A percentile compares a stretch with the other conserved stretches of the same genome.
These are phyloP conservation scores for Heritiera littoralis DNA, from an alignment of 345 rosid genomes.

Conservation along the genomic window DNA sequence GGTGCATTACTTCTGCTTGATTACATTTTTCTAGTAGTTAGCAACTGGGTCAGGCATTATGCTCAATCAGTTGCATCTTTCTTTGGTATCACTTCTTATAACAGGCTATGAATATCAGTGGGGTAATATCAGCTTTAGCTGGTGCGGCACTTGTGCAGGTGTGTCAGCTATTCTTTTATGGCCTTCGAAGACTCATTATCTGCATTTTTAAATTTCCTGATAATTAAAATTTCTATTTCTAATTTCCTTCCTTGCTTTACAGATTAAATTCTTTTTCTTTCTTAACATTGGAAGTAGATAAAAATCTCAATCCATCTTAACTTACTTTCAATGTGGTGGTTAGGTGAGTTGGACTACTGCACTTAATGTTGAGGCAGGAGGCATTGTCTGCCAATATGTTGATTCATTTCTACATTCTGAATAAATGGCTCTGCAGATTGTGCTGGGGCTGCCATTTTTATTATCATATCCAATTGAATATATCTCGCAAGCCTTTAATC, in stretches of 20 bases:
- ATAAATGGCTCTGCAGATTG: slow-evolving; percentile 70
- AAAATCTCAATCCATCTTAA: slow-evolving; percentile 21
- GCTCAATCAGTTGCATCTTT: slow-evolving; percentile 23
- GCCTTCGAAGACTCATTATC: slow-evolving; percentile 4
- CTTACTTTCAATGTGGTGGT: slow-evolving; percentile 28
- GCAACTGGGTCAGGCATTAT: slow-evolving; percentile 18
- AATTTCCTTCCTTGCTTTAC: slow-evolving; percentile 7
- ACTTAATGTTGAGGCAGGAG: slow-evolving; percentile 29
- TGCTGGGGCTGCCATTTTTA: slow-evolving; percentile 84
- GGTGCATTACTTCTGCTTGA: slow-evolving; percentile 42
- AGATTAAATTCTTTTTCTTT: slow-evolving; percentile 2
- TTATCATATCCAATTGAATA: slow-evolving; percentile 68
- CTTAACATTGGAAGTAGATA: slow-evolving; percentile 15
- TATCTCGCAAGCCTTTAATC: slow-evolving; percentile 84
- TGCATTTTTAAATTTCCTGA: not conserved
- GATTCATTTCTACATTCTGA: slow-evolving; percentile 35
- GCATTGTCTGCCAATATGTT: slow-evolving; percentile 29
- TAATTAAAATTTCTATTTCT: slow-evolving; percentile 2
- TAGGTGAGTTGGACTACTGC: slow-evolving; percentile 67
- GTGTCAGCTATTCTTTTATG: slow-evolving; percentile 27
- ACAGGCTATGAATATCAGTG: slow-evolving; percentile 75
- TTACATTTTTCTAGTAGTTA: slow-evolving; percentile 2
- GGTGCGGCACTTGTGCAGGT: slow-evolving; percentile 96
- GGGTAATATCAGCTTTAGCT: slow-evolving; percentile 75
- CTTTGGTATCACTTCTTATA: slow-evolving; percentile 27